phyloP scores from a whole-genome alignment of 176 grass and related monocot genomes.

The Hsuehochloa calcarea region DNA sequence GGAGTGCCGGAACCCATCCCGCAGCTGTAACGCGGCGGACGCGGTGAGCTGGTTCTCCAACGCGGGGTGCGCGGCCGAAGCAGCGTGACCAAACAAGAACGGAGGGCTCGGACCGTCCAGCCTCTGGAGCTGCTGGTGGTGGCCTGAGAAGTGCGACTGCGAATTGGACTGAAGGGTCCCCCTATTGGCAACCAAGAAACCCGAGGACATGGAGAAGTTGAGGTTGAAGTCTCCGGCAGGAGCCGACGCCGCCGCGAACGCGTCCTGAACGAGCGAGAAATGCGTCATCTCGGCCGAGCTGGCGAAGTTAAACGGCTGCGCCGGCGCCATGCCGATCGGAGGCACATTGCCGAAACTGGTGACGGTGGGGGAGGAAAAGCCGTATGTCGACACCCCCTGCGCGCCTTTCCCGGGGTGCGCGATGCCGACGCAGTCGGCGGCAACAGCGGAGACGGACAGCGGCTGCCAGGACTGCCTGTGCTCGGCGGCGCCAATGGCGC shows the following conservation, averaged over 20 bases:
- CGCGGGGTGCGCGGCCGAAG: conserved; percentile 18
- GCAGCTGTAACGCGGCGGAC: conserved; percentile 59
- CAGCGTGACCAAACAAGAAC: conserved; percentile 47
- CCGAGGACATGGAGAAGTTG: conserved; percentile 74
- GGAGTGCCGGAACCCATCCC: conserved; percentile 60
- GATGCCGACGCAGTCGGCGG: conserved; percentile 34
- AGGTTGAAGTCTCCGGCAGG: conserved; percentile 67
- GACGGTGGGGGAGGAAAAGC: conserved; percentile 4
- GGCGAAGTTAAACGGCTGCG: conserved; percentile 40
- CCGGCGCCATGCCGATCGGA: conserved; percentile 36
- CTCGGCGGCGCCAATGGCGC: conserved; percentile 20
- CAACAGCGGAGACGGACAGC: not conserved
- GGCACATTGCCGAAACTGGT: conserved; percentile 41
- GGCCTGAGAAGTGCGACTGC: conserved; percentile 44
- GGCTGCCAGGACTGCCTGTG: conserved; percentile 30
- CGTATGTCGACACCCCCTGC: conserved; percentile 19
- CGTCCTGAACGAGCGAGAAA: conserved; percentile 55
- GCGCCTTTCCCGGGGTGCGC: not conserved
- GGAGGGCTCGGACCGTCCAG: conserved; percentile 56
- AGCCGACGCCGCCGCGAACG: conserved; percentile 18
- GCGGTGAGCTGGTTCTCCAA: conserved; percentile 38
- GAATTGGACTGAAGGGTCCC: conserved; percentile 99
- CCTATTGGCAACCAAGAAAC: conserved; percentile 76
- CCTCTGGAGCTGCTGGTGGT: conserved; percentile 52
- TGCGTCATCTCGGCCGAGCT: conserved; percentile 56